phyloP scores from a whole-genome alignment of 129 eudicot species.

The Centaurea solstitialis region DNA sequence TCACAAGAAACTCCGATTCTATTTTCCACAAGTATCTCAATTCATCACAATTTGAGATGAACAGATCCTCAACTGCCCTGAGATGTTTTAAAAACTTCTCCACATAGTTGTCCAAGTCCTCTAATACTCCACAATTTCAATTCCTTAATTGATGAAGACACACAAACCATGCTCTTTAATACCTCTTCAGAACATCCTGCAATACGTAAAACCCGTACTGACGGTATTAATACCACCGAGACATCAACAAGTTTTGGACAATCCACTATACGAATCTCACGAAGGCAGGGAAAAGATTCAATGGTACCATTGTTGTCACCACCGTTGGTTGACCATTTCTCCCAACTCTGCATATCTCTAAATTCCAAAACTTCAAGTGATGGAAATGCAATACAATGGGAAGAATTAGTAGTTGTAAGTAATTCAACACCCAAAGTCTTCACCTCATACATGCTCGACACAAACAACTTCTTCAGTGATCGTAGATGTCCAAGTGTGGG shows the following conservation, averaged over 20 bases:
- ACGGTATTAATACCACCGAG: neutral
- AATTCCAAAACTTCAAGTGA: conserved; percentile 3
- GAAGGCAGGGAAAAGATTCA: no score
- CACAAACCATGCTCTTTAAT: neutral
- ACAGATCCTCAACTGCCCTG: neutral
- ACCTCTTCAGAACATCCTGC: neutral
- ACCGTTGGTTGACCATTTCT: no score
- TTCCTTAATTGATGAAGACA: neutral
- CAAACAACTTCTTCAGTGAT: conserved; percentile 31
- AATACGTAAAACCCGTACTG: neutral
- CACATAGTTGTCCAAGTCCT: no score
- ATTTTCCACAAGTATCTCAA: conserved; percentile 7
- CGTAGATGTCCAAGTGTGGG: conserved; percentile 4
- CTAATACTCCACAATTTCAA: neutral
- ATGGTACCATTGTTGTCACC: no score
- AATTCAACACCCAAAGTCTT: conserved; percentile 39
- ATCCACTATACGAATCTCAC: no score
- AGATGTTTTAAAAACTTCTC: conserved; percentile 2
- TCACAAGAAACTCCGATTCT: no score
- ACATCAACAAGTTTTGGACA: neutral
- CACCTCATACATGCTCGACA: conserved; percentile 29
- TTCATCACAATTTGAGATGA: neutral
- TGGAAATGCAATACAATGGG: neutral
- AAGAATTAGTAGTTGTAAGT: conserved; percentile 10
- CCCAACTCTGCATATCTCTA: neutral